phyloP scores from a whole-genome alignment of 2,329 filamentous ascomycete species.

The Hymenoscyphus infarciens region DNA sequence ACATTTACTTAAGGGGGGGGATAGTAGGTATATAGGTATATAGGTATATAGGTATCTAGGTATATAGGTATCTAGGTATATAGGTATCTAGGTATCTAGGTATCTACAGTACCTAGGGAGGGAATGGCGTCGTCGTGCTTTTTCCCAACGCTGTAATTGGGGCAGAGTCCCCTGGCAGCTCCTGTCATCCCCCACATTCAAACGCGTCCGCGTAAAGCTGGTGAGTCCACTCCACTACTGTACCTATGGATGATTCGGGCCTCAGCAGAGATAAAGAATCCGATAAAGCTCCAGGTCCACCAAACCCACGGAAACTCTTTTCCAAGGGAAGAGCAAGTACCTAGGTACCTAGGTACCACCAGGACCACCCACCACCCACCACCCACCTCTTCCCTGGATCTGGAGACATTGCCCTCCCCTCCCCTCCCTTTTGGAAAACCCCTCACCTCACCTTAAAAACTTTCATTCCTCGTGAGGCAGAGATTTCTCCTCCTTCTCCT shows the following conservation, averaged over 20 bases:
- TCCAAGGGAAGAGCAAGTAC: slow-evolving; percentile 3
- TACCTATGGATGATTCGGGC: too few species aligned
- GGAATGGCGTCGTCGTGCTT: background rate
- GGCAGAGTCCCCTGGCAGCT: background rate
- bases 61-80: too few species aligned
- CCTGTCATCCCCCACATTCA: background rate
- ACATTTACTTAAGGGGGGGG: too few species aligned
- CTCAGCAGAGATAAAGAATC: background rate
- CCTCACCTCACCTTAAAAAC: slow-evolving; percentile 4
- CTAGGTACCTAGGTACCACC: background rate
- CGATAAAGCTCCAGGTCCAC: slow-evolving; percentile 10
- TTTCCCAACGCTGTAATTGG: background rate
- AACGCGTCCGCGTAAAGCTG: background rate
- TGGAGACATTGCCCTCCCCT: too few species aligned
- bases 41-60: too few species aligned
- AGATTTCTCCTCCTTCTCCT: slow-evolving; percentile 8
- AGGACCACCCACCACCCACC: background rate
- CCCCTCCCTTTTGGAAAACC: slow-evolving; percentile 1
- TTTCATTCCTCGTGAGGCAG: slow-evolving; percentile 9
- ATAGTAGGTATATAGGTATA: too few species aligned
- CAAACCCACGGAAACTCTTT: slow-evolving; percentile 10
- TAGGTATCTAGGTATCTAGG: too few species aligned
- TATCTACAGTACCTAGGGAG: too few species aligned
- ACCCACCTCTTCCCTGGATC: background rate
- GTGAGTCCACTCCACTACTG: too few species aligned